Evolutionary conservation across 1,284 basidiomycete species (phyloP), one percentile per base, ranked within the genome.

Genomic region (Ustilago cynodontis): DNA sequence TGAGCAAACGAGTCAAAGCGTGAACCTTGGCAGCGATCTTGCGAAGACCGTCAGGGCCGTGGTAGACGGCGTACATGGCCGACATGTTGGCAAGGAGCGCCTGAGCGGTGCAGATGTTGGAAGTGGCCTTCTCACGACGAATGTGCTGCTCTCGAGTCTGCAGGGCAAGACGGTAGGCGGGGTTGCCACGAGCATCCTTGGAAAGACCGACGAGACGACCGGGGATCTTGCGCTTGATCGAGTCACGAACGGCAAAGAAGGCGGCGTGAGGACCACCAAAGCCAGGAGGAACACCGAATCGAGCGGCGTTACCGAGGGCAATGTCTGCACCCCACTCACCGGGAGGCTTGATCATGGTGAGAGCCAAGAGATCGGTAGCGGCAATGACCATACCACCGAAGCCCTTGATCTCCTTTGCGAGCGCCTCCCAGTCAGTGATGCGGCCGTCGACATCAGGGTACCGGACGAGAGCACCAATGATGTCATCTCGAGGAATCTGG

Each of bases 321-420:
- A 99, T 92, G 86, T 99, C 96, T 37, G 95, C 95, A 55, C 96
- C 96, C 94, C 96, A 98, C 88, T 98, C 96, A 65, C 96, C 96
- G 13, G 96, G 96, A 26, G 96, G 94, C 85, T 93, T 94, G 80
- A 99, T 89, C 90, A 95, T 90, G 9, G 95, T 95, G 83, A 98
- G 88, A 2, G 96, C 94, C 31, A 99, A 89, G 56, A 99, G 90
- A 87, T 99, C 96, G 14, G 94, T 94, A 13, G 94, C 94, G 77
- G 92, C 93, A 24, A 93, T 90, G 58, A 96, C 90, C 71, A 98
- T 89, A 49, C 90, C 94, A 41, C 93, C 93, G 20, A 89, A 84
- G n/a, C 89, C 88, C 86, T 98, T 95, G 37, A 93, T 90, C 28
- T 90, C 88, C 24, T 90, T 86, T 2, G 93, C 90, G 18, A 97